Percentiles rank a stretch among this genome's conserved stretches.
These are phyloP conservation scores for Debaryomyces singareniensis DNA, from an alignment of 1,139 yeast genomes.

Conservation along the genomic window DNA sequence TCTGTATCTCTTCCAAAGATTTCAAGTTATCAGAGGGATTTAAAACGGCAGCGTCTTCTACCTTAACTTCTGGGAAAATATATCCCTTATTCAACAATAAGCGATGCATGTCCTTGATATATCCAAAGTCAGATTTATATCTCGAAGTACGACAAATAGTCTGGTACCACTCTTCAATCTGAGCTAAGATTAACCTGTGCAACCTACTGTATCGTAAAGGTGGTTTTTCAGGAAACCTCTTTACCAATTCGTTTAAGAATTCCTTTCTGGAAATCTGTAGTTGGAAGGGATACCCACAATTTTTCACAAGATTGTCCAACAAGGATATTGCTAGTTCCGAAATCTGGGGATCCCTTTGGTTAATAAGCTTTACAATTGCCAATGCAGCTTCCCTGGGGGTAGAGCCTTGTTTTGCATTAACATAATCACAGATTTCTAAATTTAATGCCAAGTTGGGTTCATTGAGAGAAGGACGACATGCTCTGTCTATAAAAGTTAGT, in stretches of 20 bases:
- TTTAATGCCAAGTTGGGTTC: constrained; percentile 90
- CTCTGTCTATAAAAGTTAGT: constrained; percentile 50
- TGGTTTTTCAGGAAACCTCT: constrained; percentile 91
- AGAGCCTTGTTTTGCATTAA: constrained; percentile 87
- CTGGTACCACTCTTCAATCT: constrained; percentile 96
- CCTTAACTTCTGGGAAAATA: constrained; percentile 83
- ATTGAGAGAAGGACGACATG: constrained; percentile 75
- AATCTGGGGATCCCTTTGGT: constrained; percentile 79
- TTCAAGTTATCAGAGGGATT: constrained; percentile 88
- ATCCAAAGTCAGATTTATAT: constrained; percentile 86
- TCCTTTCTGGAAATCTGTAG: constrained; percentile 92
- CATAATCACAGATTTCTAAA: constrained; percentile 87
- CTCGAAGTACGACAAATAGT: constrained; percentile 87
- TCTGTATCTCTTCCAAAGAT: constrained; percentile 83
- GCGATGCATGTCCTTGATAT: constrained; percentile 94
- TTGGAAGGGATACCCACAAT: constrained; percentile 97
- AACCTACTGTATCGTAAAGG: constrained; percentile 79
- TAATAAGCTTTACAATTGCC: constrained; percentile 79
- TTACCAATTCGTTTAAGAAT: constrained; percentile 86
- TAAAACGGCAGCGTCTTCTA: constrained; percentile 89
- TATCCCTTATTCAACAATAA: constrained; percentile 82
- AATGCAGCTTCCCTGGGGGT: constrained; percentile 91
- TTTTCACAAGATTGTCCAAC: constrained; percentile 87
- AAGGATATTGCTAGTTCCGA: constrained; percentile 50
- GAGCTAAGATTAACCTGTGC: constrained; percentile 79